A percentile compares a stretch with the other conserved stretches of the same genome.
Conservation (phyloP, 805 yeast species). For the Candida boleticola region DNA sequence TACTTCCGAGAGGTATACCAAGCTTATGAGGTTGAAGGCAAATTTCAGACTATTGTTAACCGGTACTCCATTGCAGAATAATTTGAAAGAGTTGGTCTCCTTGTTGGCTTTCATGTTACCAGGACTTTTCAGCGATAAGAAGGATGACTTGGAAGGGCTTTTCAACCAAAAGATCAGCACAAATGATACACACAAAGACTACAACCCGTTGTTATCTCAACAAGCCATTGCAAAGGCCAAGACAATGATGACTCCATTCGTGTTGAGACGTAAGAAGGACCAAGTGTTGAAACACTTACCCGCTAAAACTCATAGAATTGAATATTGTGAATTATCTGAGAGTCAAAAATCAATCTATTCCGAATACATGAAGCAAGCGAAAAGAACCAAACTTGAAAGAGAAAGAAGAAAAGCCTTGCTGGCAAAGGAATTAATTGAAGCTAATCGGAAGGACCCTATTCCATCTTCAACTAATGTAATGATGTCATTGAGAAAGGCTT, state of each 20-base stretch:
- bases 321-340: conserved; percentile 60
- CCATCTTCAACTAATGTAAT: conserved; percentile 64
- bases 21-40: conserved; percentile 80
- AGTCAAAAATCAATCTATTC: conserved; percentile 61
- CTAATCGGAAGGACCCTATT: conserved; percentile 29
- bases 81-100: conserved; percentile 85
- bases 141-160: conserved; percentile 75
- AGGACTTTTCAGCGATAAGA: conserved; percentile 69
- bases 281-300: conserved; percentile 93
- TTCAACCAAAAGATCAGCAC: conserved; percentile 88
- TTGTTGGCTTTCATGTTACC: conserved; percentile 91
- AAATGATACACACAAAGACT: conserved; percentile 42
- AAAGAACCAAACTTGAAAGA: conserved; percentile 39
- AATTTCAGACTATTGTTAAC: conserved; percentile 84
- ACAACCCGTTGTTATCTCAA: conserved; percentile 80
- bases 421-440: conserved; percentile 31
- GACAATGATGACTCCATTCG: conserved; percentile 98
- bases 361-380: conserved; percentile 49
- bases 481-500: conserved; percentile 89
- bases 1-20: conserved; percentile 78
- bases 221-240: conserved; percentile 93
- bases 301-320: conserved; percentile 61
- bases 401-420: conserved; percentile 39
- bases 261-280: conserved; percentile 84
- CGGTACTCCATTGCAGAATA: conserved; percentile 97